Conservation (phyloP, 768 basidiomycete genomes). For the Russula vinacea region DNA sequence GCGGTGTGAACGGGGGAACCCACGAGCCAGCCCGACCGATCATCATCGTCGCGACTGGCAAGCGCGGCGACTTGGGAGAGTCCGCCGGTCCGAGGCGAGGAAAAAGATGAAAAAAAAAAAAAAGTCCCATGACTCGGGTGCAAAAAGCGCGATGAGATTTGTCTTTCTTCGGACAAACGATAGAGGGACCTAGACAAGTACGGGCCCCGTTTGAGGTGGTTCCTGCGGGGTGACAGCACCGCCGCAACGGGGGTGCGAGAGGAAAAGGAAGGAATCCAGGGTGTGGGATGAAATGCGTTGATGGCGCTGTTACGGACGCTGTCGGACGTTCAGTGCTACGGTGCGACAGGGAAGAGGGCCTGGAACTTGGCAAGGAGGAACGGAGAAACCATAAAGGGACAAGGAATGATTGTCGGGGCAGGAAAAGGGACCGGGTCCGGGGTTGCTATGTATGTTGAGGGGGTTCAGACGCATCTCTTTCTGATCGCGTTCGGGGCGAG, state of each 20-base stretch:
- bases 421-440: slow-evolving; percentile 20
- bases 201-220: slow-evolving; percentile 20
- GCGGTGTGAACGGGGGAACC: slow-evolving; percentile 14
- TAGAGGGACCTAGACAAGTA: slow-evolving; percentile 17
- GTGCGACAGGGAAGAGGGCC: slow-evolving; percentile 14
- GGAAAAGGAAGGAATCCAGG: slow-evolving; percentile 12
- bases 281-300: slow-evolving; percentile 16
- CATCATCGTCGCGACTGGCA: too few relatives aligned
- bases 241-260: slow-evolving; percentile 25
- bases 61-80: slow-evolving; percentile 3
- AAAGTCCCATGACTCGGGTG: slow-evolving; percentile 15
- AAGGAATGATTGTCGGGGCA: slow-evolving; percentile 27
- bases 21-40: slow-evolving; percentile 21
- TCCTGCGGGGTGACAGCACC: slow-evolving; percentile 21
- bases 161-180: background rate
- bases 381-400: slow-evolving; percentile 24
- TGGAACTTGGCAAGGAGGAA: slow-evolving; percentile 21
- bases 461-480: background rate
- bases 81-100: slow-evolving; percentile 15
- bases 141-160: background rate
- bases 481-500: slow-evolving; percentile 15
- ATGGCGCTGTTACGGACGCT: slow-evolving; percentile 15
- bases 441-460: slow-evolving; percentile 22
- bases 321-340: background rate
- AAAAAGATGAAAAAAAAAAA: too few relatives aligned